These are phyloP conservation scores for Sporothrix sp. DNA, from an alignment of 2,329 filamentous ascomycete genomes.

Conservation along the genomic window DNA sequence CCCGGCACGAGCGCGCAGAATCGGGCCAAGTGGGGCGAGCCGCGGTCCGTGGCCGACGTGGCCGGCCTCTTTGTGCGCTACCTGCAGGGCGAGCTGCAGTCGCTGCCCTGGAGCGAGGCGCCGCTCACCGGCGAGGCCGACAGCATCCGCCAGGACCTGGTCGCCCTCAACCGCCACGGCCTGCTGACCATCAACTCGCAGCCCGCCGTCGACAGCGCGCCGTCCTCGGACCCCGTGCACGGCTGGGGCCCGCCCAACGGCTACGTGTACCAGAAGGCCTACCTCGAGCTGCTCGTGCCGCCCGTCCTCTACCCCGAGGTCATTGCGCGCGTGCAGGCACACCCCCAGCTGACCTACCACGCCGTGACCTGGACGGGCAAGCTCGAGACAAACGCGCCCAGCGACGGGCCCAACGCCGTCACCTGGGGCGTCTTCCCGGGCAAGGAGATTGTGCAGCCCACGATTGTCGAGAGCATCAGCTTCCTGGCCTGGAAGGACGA, in stretches of 20 bases:
- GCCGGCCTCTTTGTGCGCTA: slow-evolving; percentile 78
- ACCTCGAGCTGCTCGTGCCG: slow-evolving; percentile 82
- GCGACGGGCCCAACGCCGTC: slow-evolving; percentile 89
- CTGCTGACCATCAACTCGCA: slow-evolving; percentile 96
- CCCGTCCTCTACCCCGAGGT: slow-evolving; percentile 70
- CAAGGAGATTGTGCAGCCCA: slow-evolving; percentile 98
- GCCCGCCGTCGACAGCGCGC: slow-evolving; percentile 83
- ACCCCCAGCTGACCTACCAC: slow-evolving; percentile 85
- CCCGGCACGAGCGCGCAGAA: slow-evolving; percentile 95
- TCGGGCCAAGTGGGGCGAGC: slow-evolving; percentile 87
- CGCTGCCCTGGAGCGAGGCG: slow-evolving; percentile 88
- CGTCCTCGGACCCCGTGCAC: slow-evolving; percentile 75
- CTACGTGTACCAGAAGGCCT: slow-evolving; percentile 97
- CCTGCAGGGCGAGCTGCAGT: slow-evolving; percentile 68
- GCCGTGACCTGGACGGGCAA: slow-evolving; percentile 77
- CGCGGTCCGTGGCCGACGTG: slow-evolving; percentile 68
- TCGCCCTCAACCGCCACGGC: slow-evolving; percentile 75
- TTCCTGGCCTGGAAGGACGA: slow-evolving; percentile 99
- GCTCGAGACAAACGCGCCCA: slow-evolving; percentile 73
- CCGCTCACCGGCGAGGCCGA: slow-evolving; percentile 76
- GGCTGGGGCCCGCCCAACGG: slow-evolving; percentile 94
- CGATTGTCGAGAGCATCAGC: slow-evolving; percentile 96
- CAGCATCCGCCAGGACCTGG: slow-evolving; percentile 63
- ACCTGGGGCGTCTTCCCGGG: slow-evolving; percentile 99
- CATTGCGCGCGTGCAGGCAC: slow-evolving; percentile 63